Conservation (phyloP, 2,329 filamentous ascomycete genomes). For the Eutypa lata region DNA sequence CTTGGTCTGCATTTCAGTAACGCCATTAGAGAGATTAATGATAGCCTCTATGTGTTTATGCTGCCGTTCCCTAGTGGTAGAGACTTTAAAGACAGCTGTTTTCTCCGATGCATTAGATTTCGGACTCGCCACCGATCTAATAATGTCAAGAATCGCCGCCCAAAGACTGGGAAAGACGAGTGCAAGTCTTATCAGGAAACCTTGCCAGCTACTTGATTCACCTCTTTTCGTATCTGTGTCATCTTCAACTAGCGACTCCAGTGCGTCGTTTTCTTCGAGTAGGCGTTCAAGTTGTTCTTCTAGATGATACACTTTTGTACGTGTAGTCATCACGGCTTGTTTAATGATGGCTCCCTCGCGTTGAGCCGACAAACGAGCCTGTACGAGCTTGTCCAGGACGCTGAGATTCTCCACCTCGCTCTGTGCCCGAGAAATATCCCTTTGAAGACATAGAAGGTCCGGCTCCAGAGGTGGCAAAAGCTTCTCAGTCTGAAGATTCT, state of each 20-base stretch:
- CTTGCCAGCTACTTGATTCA: background rate
- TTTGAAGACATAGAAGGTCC: background rate
- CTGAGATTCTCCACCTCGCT: slow-evolving; percentile 5
- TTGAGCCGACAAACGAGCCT: slow-evolving; percentile 7
- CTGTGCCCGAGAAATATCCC: slow-evolving; percentile 2
- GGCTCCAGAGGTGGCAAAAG: slow-evolving; percentile 1
- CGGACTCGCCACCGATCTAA: background rate
- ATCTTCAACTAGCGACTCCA: slow-evolving; percentile 1
- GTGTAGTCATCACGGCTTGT: background rate
- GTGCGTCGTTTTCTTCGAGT: slow-evolving; percentile 1
- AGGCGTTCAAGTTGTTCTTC: background rate
- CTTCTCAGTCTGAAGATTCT: slow-evolving; percentile 1
- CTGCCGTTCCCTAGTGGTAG: slow-evolving; percentile 1
- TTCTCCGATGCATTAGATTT: too few species aligned
- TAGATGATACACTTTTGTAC: background rate
- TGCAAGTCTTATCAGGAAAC: background rate
- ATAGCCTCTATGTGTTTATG: background rate
- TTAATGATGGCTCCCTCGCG: slow-evolving; percentile 1
- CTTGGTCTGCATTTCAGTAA: background rate
- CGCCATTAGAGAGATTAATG: background rate
- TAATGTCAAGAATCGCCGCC: background rate
- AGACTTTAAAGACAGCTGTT: too few species aligned
- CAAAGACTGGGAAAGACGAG: slow-evolving; percentile 1
- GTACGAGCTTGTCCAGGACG: slow-evolving; percentile 4
- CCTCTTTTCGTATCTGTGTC: background rate